Conservation (phyloP, 2,329 filamentous ascomycete species). For the Claviceps pazoutovae region DNA sequence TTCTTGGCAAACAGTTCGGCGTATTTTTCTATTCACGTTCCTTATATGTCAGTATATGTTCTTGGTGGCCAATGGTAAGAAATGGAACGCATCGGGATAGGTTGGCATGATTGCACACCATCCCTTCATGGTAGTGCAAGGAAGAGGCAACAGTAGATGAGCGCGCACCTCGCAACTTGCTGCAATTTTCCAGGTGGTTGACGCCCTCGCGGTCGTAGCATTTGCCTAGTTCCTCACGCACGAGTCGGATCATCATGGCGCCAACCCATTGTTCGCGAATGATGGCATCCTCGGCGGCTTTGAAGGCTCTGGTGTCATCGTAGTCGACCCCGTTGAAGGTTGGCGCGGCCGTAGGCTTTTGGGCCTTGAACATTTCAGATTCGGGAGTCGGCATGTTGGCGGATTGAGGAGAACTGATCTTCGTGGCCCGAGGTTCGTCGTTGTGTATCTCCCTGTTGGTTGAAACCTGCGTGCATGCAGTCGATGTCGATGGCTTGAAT, state of each 20-base stretch:
- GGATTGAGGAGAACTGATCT: conserved; percentile 4
- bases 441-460: not conserved
- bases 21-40: conserved; percentile 50
- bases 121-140: no score
- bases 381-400: conserved; percentile 66
- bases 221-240: conserved; percentile 71
- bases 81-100: no score
- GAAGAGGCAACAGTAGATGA: not conserved
- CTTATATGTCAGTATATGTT: not conserved
- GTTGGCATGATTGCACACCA: no score
- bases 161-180: conserved; percentile 55
- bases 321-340: conserved; percentile 82
- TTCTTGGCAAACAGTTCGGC: conserved; percentile 62
- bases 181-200: conserved; percentile 82
- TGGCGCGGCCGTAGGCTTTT: conserved; percentile 69
- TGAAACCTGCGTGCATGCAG: not conserved
- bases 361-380: conserved; percentile 66
- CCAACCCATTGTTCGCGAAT: conserved; percentile 80
- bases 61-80: not conserved
- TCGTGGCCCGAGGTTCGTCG: not conserved
- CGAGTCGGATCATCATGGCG: conserved; percentile 76
- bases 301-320: conserved; percentile 67
- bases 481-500: not conserved
- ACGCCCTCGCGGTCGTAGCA: conserved; percentile 76
- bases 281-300: conserved; percentile 70